Evolutionary conservation across 345 rosid species (phyloP).

Genomic region (Aquilaria yunnanensis): DNA sequence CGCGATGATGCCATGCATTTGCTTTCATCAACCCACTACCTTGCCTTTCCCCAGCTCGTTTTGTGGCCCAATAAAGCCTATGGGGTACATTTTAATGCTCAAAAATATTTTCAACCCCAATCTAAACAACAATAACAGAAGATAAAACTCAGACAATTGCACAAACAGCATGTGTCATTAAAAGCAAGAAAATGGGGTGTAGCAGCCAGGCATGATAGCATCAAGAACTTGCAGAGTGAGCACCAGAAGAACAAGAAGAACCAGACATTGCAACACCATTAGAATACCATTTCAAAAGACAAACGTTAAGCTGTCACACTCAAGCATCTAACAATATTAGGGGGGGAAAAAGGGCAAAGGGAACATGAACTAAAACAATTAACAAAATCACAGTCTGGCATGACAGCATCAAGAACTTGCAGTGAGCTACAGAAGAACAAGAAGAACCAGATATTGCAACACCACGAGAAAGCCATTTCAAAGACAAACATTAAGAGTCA

Average conservation of each 20-base stretch:
- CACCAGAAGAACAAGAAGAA: not conserved
- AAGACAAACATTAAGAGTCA: not conserved
- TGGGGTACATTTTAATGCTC: not conserved
- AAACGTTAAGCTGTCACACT: not conserved
- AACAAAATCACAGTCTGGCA: not conserved
- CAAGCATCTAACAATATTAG: not conserved
- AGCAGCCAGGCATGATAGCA: no score
- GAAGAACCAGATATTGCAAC: not conserved
- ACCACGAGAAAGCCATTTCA: no score
- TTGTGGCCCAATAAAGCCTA: slow-evolving; percentile 92
- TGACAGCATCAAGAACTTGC: no score
- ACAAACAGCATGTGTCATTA: not conserved
- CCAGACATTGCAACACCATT: not conserved
- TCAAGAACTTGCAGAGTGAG: not conserved
- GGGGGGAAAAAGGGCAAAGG: not conserved
- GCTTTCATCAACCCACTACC: slow-evolving; percentile 97
- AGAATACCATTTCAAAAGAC: no score
- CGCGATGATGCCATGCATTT: slow-evolving; percentile 99
- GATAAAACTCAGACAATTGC: not conserved
- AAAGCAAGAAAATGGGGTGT: not conserved
- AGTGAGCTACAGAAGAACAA: not conserved
- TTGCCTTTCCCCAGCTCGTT: slow-evolving; percentile 77
- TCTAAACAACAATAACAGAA: not conserved
- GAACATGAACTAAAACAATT: not conserved
- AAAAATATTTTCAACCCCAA: not conserved